phyloP scores from a whole-genome alignment of 805 yeast genomes.

The Candida insectalens region DNA sequence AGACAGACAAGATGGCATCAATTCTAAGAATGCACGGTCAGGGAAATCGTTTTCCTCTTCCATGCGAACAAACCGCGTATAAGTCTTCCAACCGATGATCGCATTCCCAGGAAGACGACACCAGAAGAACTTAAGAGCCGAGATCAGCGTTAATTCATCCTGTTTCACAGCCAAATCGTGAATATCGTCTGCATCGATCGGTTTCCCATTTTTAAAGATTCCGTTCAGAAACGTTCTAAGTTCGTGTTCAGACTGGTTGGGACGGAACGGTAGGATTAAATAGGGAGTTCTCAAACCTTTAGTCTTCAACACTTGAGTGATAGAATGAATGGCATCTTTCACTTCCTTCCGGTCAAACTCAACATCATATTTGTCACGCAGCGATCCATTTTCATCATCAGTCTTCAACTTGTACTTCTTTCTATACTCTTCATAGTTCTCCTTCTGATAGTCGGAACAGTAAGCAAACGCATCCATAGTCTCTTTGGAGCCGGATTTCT shows the following conservation, averaged over 20 bases:
- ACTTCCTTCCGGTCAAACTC: constrained; percentile 57
- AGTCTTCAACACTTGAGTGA: constrained; percentile 64
- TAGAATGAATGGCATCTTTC: constrained; percentile 54
- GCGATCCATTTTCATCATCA: constrained; percentile 16
- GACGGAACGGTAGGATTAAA: constrained; percentile 67
- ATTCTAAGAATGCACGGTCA: constrained; percentile 61
- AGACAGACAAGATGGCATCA: constrained; percentile 76
- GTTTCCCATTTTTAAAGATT: constrained; percentile 40
- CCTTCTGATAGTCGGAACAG: constrained; percentile 18
- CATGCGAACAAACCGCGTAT: constrained; percentile 53
- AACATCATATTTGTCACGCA: constrained; percentile 17
- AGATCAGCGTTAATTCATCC: constrained; percentile 63
- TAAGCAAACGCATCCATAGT: constrained; percentile 20
- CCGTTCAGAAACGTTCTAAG: constrained; percentile 46
- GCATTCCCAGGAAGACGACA: constrained; percentile 72
- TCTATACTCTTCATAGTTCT: constrained; percentile 19
- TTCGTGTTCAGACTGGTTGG: constrained; percentile 52
- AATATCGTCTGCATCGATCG: constrained; percentile 30
- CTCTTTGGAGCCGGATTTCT: background rate
- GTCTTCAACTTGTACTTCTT: constrained; percentile 19
- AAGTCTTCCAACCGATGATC: constrained; percentile 80
- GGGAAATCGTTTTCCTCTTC: constrained; percentile 64
- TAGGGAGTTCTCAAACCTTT: constrained; percentile 68
- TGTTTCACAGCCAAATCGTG: constrained; percentile 36
- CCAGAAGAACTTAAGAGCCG: constrained; percentile 80